Evolutionary conservation across 177 flowering plant species (phyloP), one percentile per base, ranked within the genome.

Genomic region (Tripterygium wilfordii): DNA sequence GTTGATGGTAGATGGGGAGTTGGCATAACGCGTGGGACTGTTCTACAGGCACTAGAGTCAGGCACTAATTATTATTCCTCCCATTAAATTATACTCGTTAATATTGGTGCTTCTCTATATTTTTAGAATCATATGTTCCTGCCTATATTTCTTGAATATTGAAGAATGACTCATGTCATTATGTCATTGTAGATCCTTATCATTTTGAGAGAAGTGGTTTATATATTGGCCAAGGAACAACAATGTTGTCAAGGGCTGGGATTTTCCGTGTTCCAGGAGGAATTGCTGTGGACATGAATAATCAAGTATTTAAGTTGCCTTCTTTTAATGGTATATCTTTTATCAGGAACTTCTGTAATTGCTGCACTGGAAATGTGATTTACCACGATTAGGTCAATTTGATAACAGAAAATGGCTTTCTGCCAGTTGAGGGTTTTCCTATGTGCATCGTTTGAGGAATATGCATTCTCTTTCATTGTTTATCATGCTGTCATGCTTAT

Each of bases 21-120:
- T 65, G 87, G 87, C 31, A 77, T 89, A 40, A 94, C 99, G 14
- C 88, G 97, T 53, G 99, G 99, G 35, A 88, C 75, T 62, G 72
- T 76, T 42, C 67, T 94, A 36, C 89, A 89, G 44, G 97, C 97
- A 57, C 41, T 47, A 30, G 40, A 68, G 45, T 64, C 85, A 66
- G 97, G 97, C 56, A 76, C 61, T 75, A 32, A 19, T 19, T 15
- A 5, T 10, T 10, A 5, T 32, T 32, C 6, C 14, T n/a, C 5
- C 2, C 3, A 12, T 35, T 35, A 10, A n/a, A n/a, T n/a, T n/a
- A n/a, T n/a, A n/a, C n/a, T n/a, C n/a, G n/a, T n/a, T n/a, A n/a
- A n/a, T n/a, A 6, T 12, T 30, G 33, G 12, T 6, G 12, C 33
- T 30, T 30, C 33, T 30, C 12, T 12, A 30, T 7, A 6, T 6